Percentiles rank a stretch among this genome's conserved stretches.
Conservation (phyloP, 176 grass and related monocot genomes). For the Otatea glauca region DNA sequence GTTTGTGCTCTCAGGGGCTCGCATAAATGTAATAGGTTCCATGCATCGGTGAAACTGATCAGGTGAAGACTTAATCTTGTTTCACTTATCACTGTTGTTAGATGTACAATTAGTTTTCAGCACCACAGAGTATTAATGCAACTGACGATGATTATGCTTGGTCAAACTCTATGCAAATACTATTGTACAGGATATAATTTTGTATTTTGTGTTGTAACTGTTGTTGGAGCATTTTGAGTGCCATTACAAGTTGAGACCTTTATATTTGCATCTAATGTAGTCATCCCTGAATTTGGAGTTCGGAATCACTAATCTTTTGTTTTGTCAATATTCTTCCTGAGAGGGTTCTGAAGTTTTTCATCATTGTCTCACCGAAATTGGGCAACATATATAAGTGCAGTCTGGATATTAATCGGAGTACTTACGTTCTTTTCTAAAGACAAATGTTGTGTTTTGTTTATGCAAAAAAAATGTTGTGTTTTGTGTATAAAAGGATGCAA, state of each 20-base stretch:
- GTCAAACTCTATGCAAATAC: neutral
- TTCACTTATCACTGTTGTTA: neutral
- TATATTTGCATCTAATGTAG: neutral
- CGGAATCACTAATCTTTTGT: neutral
- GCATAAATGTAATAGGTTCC: neutral
- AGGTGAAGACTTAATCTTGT: conserved; percentile 20
- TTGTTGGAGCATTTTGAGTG: neutral
- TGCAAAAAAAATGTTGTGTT: neutral
- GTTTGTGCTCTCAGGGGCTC: conserved; percentile 15
- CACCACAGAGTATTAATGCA: neutral
- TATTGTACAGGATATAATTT: no score
- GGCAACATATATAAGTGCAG: no score
- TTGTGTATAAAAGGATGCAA: conserved; percentile 3
- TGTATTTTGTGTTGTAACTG: neutral
- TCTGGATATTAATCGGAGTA: no score
- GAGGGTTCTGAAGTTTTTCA: neutral
- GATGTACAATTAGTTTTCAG: conserved; percentile 23
- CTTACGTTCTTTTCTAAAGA: neutral
- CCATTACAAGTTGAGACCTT: neutral
- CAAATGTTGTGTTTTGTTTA: neutral
- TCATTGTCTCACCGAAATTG: no score
- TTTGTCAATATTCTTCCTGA: neutral
- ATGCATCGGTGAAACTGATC: neutral
- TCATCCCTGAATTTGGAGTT: no score
- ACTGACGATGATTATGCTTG: neutral